Evolutionary conservation across 2,329 filamentous ascomycete genomes (phyloP), one percentile per base, ranked within the genome.

Genomic region (Colletotrichum somersetense): DNA sequence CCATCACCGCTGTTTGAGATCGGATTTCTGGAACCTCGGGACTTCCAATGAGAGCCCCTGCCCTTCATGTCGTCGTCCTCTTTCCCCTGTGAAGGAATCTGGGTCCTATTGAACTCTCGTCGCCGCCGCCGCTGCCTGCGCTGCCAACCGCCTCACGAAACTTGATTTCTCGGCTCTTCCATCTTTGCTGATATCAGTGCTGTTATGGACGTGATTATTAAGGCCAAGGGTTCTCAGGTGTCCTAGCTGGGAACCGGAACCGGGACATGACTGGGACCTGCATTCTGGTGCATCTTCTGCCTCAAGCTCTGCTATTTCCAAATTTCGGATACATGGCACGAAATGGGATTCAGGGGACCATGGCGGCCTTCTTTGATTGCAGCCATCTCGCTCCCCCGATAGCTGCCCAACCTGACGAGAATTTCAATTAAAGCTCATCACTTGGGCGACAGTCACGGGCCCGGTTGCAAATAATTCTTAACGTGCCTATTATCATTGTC

Each of bases 1-100:
- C 68, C 70, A 72, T 70, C 70, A 72, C 70, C 70, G 70, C 70
- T 70, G 66, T 67, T 70, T 72, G 46, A 30, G 23, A 56, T 61
- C 46, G 58, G 58, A 30, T 46, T 42, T 67, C 53, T 67, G 64
- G 57, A 48, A 40, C 63, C 64, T 67, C 57, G 48, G 63, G 16
- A 59, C 20, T 62, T 40, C 69, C 53, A 72, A 68, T 69, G 20
- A 68, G 23, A 23, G 20, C 38, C 38, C 38, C 44, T 46, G 44
- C 30, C 35, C 52, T 46, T n/a, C 26, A 42, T 56, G 33, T 58
- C 20, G 44, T 57, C 56, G 14, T 40, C 38, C 38, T 38, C 35
- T 52, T 26, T 52, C 55, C 40, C 59, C 58, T 52, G 61, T 40
- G 52, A 50, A 46, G 38, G 55, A 40, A 40, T 50, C 38, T 38